Evolutionary conservation across 2,329 filamentous ascomycete genomes (phyloP).

Genomic region (Aspergillus sergii): DNA sequence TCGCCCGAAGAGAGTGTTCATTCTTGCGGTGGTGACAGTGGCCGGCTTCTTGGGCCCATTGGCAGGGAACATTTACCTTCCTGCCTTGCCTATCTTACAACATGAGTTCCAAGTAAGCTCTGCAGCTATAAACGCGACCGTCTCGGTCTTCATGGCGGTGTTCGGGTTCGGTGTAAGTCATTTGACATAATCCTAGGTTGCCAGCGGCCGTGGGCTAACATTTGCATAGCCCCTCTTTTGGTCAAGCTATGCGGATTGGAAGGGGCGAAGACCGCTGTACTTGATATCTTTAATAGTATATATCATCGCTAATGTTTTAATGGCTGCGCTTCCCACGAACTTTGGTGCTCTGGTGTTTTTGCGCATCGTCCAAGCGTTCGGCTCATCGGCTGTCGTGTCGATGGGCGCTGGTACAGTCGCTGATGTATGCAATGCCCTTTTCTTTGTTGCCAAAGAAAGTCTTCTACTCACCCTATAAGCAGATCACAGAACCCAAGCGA

Average conservation of each 20-base stretch:
- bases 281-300: slow-evolving; percentile 45
- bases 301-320: slow-evolving; percentile 42
- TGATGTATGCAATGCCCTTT: neutral
- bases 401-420: neutral
- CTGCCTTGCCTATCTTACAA: slow-evolving; percentile 42
- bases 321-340: slow-evolving; percentile 43
- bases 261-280: slow-evolving; percentile 46
- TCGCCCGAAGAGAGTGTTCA: slow-evolving; percentile 37
- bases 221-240: slow-evolving; percentile 42
- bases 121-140: slow-evolving; percentile 46
- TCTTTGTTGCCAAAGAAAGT: fast-evolving
- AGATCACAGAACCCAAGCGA: slow-evolving; percentile 34
- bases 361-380: slow-evolving; percentile 47
- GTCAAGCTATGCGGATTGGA: slow-evolving; percentile 43
- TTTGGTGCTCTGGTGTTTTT: slow-evolving; percentile 43
- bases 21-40: slow-evolving; percentile 43
- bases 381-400: slow-evolving; percentile 41
- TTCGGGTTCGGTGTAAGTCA: slow-evolving; percentile 43
- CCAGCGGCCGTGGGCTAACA: neutral
- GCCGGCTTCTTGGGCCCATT: slow-evolving; percentile 49
- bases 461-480: neutral
- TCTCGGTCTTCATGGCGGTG: slow-evolving; percentile 50
- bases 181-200: neutral
- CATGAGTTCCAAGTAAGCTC: slow-evolving; percentile 40
- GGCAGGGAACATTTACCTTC: slow-evolving; percentile 50